A percentile compares a stretch with the other conserved stretches of the same genome.
phyloP scores from a whole-genome alignment of 2,329 filamentous ascomycete species.

The Clarireedia homoeocarpa region DNA sequence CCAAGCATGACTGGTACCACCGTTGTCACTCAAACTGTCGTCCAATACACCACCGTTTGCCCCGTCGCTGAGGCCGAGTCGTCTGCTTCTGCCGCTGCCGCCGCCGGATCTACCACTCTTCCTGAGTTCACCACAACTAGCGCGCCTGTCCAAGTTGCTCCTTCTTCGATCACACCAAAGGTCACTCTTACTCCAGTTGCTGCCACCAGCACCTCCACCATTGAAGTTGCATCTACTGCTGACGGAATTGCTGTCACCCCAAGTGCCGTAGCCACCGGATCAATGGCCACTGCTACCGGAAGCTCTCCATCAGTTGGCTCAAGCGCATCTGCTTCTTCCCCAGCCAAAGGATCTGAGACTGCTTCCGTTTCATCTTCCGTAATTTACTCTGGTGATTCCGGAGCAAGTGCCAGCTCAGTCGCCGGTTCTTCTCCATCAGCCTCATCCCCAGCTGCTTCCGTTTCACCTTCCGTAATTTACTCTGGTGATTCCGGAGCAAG shows the following conservation, averaged over 20 bases:
- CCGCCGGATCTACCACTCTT: background rate
- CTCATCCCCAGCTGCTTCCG: background rate
- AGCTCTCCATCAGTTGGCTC: background rate
- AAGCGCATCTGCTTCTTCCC: background rate
- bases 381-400: background rate
- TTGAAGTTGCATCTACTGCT: background rate
- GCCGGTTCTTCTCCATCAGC: background rate
- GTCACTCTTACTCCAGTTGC: background rate
- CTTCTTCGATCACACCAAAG: background rate
- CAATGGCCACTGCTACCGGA: background rate
- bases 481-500: background rate
- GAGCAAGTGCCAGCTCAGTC: background rate
- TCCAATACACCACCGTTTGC: slow-evolving; percentile 16
- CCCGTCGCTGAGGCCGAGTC: slow-evolving; percentile 5
- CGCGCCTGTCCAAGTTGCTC: background rate
- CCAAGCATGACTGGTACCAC: slow-evolving; percentile 5
- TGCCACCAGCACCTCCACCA: background rate
- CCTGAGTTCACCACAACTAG: background rate
- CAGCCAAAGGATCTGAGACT: background rate
- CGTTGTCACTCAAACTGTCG: slow-evolving; percentile 12
- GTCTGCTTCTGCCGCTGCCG: background rate
- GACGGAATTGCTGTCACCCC: background rate
- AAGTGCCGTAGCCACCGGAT: too few relatives aligned
- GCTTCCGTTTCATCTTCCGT: background rate
- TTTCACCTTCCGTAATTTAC: background rate